phyloP scores from a whole-genome alignment of 2,329 filamentous ascomycete species.

The Exophiala alcalophila region DNA sequence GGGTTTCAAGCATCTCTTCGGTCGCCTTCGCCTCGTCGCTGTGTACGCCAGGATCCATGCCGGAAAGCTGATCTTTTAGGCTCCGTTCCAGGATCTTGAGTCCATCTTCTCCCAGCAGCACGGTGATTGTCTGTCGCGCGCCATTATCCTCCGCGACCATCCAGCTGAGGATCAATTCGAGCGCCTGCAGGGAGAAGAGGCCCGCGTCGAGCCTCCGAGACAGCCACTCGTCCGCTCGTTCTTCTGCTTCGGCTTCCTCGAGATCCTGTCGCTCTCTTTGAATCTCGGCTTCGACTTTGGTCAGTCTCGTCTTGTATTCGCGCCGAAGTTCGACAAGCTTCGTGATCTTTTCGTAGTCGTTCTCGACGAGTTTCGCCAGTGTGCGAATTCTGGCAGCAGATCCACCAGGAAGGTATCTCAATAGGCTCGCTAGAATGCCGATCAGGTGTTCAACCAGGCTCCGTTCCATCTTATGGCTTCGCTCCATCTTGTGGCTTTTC shows the following conservation, averaged over 20 bases:
- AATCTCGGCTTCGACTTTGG: slow-evolving; percentile 62
- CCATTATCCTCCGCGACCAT: slow-evolving; percentile 83
- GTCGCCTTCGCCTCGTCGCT: slow-evolving; percentile 52
- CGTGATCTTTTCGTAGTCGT: slow-evolving; percentile 78
- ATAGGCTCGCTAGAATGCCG: slow-evolving; percentile 76
- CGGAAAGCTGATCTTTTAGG: slow-evolving; percentile 65
- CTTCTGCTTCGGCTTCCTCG: slow-evolving; percentile 58
- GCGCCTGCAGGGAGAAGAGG: slow-evolving; percentile 74
- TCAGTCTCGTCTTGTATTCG: slow-evolving; percentile 65
- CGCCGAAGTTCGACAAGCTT: slow-evolving; percentile 69
- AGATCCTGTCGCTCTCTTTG: slow-evolving; percentile 58
- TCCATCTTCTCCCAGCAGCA: slow-evolving; percentile 61
- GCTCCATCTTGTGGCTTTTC: slow-evolving; percentile 50
- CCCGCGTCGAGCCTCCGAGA: slow-evolving; percentile 77
- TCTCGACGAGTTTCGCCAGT: slow-evolving; percentile 93
- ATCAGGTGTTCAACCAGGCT: slow-evolving; percentile 74
- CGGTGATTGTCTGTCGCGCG: slow-evolving; percentile 62
- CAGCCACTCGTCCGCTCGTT: slow-evolving; percentile 68
- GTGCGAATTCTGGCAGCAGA: slow-evolving; percentile 76
- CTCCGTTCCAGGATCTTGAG: slow-evolving; percentile 63
- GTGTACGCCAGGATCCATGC: slow-evolving; percentile 54
- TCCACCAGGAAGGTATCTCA: slow-evolving; percentile 74
- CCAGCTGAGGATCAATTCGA: slow-evolving; percentile 87
- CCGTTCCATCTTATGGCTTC: slow-evolving; percentile 51
- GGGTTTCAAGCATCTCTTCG: slow-evolving; percentile 64